Base-by-base conservation (phyloP, 2,329 filamentous ascomycete genomes). In the Sclerotinia sclerotiorum region DNA sequence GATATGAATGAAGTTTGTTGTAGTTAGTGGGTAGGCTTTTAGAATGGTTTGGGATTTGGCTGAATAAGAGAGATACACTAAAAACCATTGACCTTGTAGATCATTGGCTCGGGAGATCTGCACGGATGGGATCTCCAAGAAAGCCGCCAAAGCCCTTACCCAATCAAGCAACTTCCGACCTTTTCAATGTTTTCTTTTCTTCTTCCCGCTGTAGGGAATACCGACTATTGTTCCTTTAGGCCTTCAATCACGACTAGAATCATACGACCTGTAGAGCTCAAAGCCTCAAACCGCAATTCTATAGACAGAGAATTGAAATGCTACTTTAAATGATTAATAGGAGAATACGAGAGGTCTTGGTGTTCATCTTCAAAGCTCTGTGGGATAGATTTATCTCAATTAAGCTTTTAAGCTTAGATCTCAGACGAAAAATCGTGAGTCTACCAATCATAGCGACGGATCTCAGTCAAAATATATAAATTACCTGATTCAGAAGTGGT, bases 41-140 rank as follows among this genome's bases (percentile, higher is more conserved):
- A 35, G 32, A 21, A 55, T 55, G 29, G 46, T 29, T 60, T 27
- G 42, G 24, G 21, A 32, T 21, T 56, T 56, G 39, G 11, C 39
- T 7, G 11, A 39, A 46, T 24, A 48, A 27, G 6, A 32, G 57
- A 32, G 29, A 44, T 61, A 5, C 27, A 29, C 24, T 48, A 7
- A 32, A 7, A 44, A 46, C 27, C 24, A 15, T 35, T 35, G 17
- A 46, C 39, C 17, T 19, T 8, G 8, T 29, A n/a, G 27, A 46
- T 29, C 17, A 29, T 60, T 46, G 56, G 42, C 57, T 3, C 10
- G 24, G 46, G 17, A 24, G 54, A 39, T 56, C 44, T 49, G 44
- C 58, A 62, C 44, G 13, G 44, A 49, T 21, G 58, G 35, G 58
- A 62, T 62, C 58, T 48, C 19, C 58, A 55, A 5, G 52, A 55